phyloP scores from a whole-genome alignment of 2,329 filamentous ascomycete species.

The Aureobasidium melanogenum region DNA sequence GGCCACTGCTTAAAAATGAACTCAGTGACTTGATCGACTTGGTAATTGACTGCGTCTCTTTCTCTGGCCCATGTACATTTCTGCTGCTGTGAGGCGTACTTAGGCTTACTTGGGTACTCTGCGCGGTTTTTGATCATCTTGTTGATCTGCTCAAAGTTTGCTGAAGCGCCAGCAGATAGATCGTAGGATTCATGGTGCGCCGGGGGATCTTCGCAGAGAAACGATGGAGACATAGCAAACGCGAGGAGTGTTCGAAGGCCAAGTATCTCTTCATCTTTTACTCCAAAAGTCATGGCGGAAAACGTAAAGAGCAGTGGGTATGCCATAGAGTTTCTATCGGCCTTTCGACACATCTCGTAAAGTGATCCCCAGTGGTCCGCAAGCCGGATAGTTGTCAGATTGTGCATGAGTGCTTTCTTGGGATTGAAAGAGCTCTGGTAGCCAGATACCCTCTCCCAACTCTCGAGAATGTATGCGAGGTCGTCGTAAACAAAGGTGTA shows the following conservation, averaged over 20 bases:
- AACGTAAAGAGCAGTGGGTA: conserved; percentile 4
- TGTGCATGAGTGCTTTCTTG: neutral
- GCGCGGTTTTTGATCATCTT: neutral
- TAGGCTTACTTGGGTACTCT: neutral
- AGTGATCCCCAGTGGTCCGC: neutral
- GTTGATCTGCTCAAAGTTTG: neutral
- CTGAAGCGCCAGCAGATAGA: neutral
- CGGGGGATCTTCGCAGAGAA: neutral
- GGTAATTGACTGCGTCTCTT: neutral
- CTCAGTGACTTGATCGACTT: neutral
- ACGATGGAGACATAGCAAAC: neutral
- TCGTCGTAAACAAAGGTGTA: neutral
- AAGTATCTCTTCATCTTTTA: neutral
- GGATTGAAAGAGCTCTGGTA: neutral
- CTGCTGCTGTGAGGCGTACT: neutral
- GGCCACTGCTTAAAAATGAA: neutral
- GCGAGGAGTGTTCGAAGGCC: conserved; percentile 3
- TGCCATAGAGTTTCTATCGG: neutral
- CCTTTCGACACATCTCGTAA: neutral
- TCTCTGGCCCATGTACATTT: neutral
- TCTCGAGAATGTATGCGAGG: neutral
- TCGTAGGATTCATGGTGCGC: neutral
- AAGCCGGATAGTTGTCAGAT: neutral
- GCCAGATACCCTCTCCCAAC: neutral
- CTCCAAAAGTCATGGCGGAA: neutral